These are phyloP conservation scores for Dactylellina sp. DNA, from an alignment of 2,329 filamentous ascomycete species.

Conservation along the genomic window DNA sequence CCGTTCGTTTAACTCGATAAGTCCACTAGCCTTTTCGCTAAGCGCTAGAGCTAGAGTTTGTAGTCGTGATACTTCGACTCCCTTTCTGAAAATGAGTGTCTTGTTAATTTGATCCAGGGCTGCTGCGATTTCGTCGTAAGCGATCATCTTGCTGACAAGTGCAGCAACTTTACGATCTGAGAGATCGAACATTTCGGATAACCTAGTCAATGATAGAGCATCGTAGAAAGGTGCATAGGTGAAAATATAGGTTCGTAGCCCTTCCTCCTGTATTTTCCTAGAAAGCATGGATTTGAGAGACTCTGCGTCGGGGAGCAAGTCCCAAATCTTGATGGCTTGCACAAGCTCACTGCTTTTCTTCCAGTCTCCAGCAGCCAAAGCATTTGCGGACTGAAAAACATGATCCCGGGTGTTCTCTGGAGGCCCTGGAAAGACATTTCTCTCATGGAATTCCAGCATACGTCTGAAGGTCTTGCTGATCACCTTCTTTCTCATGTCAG, in stretches of 20 bases:
- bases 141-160: slow-evolving; percentile 99
- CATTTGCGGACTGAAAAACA: slow-evolving; percentile 98
- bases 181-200: slow-evolving; percentile 95
- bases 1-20: slow-evolving; percentile 97
- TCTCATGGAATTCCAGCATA: slow-evolving; percentile 99
- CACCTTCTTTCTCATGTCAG: slow-evolving; percentile 95
- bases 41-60: slow-evolving; percentile 94
- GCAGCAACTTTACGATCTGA: slow-evolving; percentile 90
- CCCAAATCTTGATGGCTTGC: slow-evolving; percentile 99
- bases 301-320: slow-evolving; percentile 90
- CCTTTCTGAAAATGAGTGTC: slow-evolving; percentile 99
- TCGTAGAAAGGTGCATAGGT: slow-evolving; percentile 99
- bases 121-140: slow-evolving; percentile 95
- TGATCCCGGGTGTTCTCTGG: slow-evolving; percentile 99
- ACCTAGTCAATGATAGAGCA: slow-evolving; percentile 85
- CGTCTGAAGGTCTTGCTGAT: slow-evolving; percentile 99
- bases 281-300: slow-evolving; percentile 98
- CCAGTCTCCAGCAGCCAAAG: slow-evolving; percentile 96
- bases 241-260: slow-evolving; percentile 97
- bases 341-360: slow-evolving; percentile 95
- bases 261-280: slow-evolving; percentile 98
- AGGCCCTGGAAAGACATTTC: slow-evolving; percentile 97
- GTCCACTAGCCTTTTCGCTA: slow-evolving; percentile 92
- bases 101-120: slow-evolving; percentile 97
- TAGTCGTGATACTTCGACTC: slow-evolving; percentile 93